A percentile compares a stretch with the other conserved stretches of the same genome.
Evolutionary conservation across 176 grass and related monocot genomes (phyloP).

Genomic region (Pontederia crassipes): DNA sequence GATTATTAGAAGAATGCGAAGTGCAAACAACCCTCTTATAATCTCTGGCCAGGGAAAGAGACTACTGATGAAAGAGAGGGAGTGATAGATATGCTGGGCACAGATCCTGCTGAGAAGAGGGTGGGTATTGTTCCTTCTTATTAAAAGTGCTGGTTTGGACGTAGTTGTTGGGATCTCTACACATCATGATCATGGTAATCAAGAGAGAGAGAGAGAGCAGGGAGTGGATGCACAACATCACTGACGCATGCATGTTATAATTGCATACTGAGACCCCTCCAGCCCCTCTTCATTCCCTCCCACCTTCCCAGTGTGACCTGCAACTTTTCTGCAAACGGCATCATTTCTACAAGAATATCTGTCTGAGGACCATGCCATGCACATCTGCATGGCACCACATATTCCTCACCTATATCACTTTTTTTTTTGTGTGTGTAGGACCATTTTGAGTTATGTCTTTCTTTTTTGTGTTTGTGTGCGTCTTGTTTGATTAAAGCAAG

Average conservation of each 20-base stretch:
- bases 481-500: no score
- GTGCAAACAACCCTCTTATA: neutral
- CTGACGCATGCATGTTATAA: constrained; percentile 13
- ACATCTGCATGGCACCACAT: neutral
- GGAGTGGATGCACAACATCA: constrained; percentile 19
- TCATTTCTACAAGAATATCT: neutral
- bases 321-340: neutral
- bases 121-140: neutral
- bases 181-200: constrained; percentile 75
- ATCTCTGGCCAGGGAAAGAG: constrained; percentile 16
- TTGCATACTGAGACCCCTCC: constrained; percentile 9
- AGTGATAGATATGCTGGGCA: constrained; percentile 20
- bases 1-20: neutral
- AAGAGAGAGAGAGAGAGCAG: constrained; percentile 13
- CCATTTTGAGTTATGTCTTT: neutral
- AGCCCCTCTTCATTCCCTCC: constrained; percentile 12
- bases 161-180: constrained; percentile 26
- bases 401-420: neutral
- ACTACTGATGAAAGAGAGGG: constrained; percentile 25
- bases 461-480: no score
- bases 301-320: neutral
- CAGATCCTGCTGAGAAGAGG: neutral
- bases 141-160: constrained; percentile 43
- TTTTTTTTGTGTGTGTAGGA: neutral
- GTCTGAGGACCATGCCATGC: neutral